Conservation (phyloP, 805 yeast genomes). For the Kockiozyma suomiensis region DNA sequence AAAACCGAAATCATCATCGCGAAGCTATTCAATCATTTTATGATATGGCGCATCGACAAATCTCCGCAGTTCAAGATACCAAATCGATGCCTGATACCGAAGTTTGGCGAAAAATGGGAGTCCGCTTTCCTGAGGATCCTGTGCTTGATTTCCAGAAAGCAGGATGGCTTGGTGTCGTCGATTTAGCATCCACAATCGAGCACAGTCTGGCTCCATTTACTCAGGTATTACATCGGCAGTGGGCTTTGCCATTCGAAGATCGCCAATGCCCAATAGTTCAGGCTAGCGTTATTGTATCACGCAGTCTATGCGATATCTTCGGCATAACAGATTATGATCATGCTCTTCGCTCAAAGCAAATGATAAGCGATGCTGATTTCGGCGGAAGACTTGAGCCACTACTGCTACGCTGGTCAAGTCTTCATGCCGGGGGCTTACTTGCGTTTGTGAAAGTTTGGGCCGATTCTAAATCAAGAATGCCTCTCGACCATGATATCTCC, state of each 20-base stretch:
- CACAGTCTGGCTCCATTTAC: background rate
- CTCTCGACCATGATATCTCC: background rate
- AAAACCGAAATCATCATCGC: background rate
- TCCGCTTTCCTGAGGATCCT: constrained; percentile 2
- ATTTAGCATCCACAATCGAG: constrained; percentile 1
- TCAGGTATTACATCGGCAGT: constrained; percentile 15
- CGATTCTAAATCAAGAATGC: constrained; percentile 7
- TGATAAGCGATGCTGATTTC: background rate
- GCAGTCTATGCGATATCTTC: constrained; percentile 8
- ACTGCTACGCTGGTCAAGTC: constrained; percentile 19
- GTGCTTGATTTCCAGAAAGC: constrained; percentile 8
- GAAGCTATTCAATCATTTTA: background rate
- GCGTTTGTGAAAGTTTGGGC: constrained; percentile 20
- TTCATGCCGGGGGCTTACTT: constrained; percentile 17
- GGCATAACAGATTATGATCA: background rate
- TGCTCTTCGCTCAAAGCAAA: background rate
- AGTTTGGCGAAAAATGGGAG: constrained; percentile 20
- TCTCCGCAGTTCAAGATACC: background rate
- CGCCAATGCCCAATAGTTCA: constrained; percentile 19
- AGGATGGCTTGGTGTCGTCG: constrained; percentile 25
- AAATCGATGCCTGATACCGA: background rate
- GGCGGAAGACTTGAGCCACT: constrained; percentile 11
- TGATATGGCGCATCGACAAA: background rate
- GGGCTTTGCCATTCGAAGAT: constrained; percentile 8
- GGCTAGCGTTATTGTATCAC: constrained; percentile 20